Conservation (phyloP, 164 flowering plant genomes). For the Tetrastigma voinierianum region DNA sequence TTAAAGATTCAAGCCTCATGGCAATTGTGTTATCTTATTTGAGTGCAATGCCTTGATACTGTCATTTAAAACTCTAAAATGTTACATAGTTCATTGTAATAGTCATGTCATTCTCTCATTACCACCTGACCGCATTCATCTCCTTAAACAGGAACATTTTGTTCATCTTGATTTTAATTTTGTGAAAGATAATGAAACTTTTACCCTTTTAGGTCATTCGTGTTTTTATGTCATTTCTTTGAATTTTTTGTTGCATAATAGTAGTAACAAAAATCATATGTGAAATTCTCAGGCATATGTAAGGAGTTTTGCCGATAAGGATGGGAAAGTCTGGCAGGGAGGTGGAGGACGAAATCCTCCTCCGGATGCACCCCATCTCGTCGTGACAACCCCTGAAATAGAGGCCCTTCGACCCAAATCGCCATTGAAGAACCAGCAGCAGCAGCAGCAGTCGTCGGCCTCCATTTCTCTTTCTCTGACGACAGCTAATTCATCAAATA, state of each 20-base stretch:
- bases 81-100: too few relatives aligned
- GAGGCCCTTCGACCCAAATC: constrained; percentile 94
- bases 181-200: background rate
- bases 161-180: background rate
- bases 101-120: too few relatives aligned
- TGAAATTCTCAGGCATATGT: constrained; percentile 56
- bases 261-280: background rate
- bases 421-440: constrained; percentile 93
- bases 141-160: too few relatives aligned
- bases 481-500: constrained; percentile 46
- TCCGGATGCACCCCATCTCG: constrained; percentile 94
- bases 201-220: background rate
- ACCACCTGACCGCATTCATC: too few relatives aligned
- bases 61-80: too few relatives aligned
- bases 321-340: constrained; percentile 96
- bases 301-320: constrained; percentile 80
- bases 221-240: background rate
- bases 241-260: background rate
- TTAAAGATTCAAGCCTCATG: too few relatives aligned
- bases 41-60: too few relatives aligned
- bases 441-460: constrained; percentile 54
- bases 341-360: constrained; percentile 98
- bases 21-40: too few relatives aligned
- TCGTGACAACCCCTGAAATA: constrained; percentile 87
- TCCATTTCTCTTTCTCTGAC: constrained; percentile 63